Conservation (phyloP, 768 basidiomycete genomes). For the Polyporus arcularius region DNA sequence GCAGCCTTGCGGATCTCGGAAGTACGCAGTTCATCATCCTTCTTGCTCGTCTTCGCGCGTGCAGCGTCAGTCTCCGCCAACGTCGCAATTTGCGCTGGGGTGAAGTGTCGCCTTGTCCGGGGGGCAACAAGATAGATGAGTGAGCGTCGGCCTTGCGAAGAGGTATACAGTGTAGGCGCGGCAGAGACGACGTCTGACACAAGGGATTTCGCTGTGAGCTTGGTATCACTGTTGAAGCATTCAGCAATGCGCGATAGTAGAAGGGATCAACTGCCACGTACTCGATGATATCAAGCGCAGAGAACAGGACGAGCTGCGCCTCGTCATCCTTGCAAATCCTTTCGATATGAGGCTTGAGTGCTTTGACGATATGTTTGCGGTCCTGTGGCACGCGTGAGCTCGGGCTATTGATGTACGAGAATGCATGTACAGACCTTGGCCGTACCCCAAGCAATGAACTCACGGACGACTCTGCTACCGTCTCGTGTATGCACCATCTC, state of each 20-base stretch:
- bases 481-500: conserved; percentile 96
- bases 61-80: conserved; percentile 74
- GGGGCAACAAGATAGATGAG: conserved; percentile 84
- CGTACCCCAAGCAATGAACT: conserved; percentile 79
- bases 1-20: conserved; percentile 74
- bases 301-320: conserved; percentile 87
- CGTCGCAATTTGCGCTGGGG: conserved; percentile 65
- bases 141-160: conserved; percentile 77
- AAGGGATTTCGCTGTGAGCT: conserved; percentile 80
- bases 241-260: background rate
- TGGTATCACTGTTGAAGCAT: conserved; percentile 70
- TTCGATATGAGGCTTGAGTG: conserved; percentile 85
- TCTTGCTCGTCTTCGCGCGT: conserved; percentile 81
- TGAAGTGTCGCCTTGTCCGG: conserved; percentile 84
- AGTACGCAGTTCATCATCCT: conserved; percentile 60
- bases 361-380: conserved; percentile 88
- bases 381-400: conserved; percentile 48
- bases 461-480: conserved; percentile 82
- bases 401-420: background rate
- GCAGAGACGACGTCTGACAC: conserved; percentile 65
- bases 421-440: conserved; percentile 61
- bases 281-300: conserved; percentile 90
- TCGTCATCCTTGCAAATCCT: conserved; percentile 89
- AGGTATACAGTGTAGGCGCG: conserved; percentile 57
- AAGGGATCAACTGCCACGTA: conserved; percentile 37